Base-by-base conservation (phyloP, 2,329 filamentous ascomycete genomes). In the Sarocladium oryzae region DNA sequence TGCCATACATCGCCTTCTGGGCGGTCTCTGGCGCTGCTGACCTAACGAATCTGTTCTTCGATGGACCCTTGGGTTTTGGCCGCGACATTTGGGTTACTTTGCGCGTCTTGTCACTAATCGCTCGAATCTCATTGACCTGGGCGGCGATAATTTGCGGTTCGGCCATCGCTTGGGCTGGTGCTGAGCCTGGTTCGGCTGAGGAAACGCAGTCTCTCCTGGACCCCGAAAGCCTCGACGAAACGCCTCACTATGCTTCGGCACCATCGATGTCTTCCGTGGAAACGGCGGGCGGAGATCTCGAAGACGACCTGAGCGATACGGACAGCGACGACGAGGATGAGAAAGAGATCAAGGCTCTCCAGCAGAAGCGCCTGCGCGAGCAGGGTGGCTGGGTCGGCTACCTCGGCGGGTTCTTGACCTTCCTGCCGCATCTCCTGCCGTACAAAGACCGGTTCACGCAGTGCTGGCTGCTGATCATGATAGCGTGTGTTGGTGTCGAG, bases 371-470 rank as follows among this genome's bases (percentile, higher is more conserved):
- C n/a, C 52, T 65, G 10, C 18, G 57, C 11, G 57, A 59, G 13
- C 50, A 52, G 3, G 59, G 58, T 1, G 61, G 61, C 7, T 60
- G 57, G 61, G 16, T 58, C 3, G 59, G 55, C 1, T 63, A 63
- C 35, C 50, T 63, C 8, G 56, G 52, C 41, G 58, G 58, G 1
- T 58, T 62, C 15, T 18, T 49, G 9, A 53, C 61, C 24, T 63
- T 63, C 30, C 30, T 61, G 0, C 63, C 63, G 1, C 53, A 58
- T 23, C 51, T 65, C 24, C 37, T 62, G 15, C 62, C 63, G 1
- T 56, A 54, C 33, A 56, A 58, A 1, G 56, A 64, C 23, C 55
- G 55, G 1, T 54, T 53, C 23, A 56, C 63, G 7, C 62, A 65
- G 32, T 26, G 58, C 7, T 62, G 56, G 49, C 48, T 63, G 10